These are phyloP conservation scores for Thuidium tamariscinum DNA, from an alignment of 225 moss, liverwort and hornwort genomes.

Conservation along the genomic window DNA sequence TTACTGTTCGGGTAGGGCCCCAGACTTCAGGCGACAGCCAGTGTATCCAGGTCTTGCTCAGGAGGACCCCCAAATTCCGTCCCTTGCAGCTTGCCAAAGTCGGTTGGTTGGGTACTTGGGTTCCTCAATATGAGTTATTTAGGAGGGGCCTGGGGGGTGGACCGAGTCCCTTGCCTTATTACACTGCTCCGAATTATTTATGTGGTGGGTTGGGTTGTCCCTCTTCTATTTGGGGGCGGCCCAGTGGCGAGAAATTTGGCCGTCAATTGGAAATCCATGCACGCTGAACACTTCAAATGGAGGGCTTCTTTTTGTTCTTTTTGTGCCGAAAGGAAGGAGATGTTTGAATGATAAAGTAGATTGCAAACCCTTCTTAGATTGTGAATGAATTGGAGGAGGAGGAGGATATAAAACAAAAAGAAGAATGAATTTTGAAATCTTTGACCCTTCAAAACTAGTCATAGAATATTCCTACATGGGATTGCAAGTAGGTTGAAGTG, in stretches of 20 bases:
- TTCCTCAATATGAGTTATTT: background rate
- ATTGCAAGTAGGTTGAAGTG: fast-evolving
- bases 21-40: background rate
- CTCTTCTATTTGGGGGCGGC: background rate
- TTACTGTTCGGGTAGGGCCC: no score
- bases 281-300: background rate
- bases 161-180: background rate
- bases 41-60: background rate
- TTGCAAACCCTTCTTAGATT: background rate
- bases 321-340: no score
- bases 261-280: background rate
- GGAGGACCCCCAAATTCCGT: background rate
- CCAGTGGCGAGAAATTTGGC: background rate
- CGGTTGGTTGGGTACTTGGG: background rate
- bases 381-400: background rate
- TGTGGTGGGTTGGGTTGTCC: background rate
- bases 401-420: no score
- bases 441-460: background rate
- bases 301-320: background rate
- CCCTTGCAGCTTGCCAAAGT: conserved; percentile 1
- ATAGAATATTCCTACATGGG: fast-evolving
- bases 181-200: background rate
- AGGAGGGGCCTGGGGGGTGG: background rate
- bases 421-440: background rate
- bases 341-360: background rate